Evolutionary conservation across 2,329 filamentous ascomycete genomes (phyloP).

Genomic region (Diaporthe citrichinensis): DNA sequence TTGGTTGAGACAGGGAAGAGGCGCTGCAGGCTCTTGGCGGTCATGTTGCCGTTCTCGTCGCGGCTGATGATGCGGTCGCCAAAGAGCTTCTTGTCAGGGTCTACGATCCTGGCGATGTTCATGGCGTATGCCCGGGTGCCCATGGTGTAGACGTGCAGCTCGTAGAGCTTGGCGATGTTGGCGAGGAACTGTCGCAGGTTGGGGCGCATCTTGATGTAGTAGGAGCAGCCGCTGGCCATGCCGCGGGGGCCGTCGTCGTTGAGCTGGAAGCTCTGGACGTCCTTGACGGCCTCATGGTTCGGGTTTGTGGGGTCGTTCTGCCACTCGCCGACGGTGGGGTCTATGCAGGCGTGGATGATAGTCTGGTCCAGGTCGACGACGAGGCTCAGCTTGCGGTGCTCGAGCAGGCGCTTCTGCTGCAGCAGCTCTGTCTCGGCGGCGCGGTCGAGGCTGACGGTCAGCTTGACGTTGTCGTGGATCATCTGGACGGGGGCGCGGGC

Average conservation of each 20-base stretch:
- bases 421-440: constrained; percentile 88
- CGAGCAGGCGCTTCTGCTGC: constrained; percentile 84
- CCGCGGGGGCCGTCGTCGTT: constrained; percentile 85
- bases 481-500: constrained; percentile 94
- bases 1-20: constrained; percentile 97
- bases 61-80: constrained; percentile 95
- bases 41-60: constrained; percentile 95
- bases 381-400: constrained; percentile 86
- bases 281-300: constrained; percentile 90
- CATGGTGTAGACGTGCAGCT: constrained; percentile 99
- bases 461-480: constrained; percentile 89
- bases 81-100: constrained; percentile 90
- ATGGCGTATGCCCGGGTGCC: constrained; percentile 96
- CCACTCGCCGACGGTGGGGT: constrained; percentile 97
- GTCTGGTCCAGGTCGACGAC: constrained; percentile 99
- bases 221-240: constrained; percentile 82
- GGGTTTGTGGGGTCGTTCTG: constrained; percentile 89
- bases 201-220: constrained; percentile 98
- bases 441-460: constrained; percentile 87
- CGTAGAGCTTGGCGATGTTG: constrained; percentile 84
- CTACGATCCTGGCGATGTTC: constrained; percentile 92
- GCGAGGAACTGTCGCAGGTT: constrained; percentile 86
- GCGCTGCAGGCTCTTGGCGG: constrained; percentile 88
- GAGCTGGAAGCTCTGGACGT: constrained; percentile 90
- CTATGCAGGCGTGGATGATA: constrained; percentile 97